Conservation (phyloP, 441 rosid species). For the Populus trichocarpa region DNA sequence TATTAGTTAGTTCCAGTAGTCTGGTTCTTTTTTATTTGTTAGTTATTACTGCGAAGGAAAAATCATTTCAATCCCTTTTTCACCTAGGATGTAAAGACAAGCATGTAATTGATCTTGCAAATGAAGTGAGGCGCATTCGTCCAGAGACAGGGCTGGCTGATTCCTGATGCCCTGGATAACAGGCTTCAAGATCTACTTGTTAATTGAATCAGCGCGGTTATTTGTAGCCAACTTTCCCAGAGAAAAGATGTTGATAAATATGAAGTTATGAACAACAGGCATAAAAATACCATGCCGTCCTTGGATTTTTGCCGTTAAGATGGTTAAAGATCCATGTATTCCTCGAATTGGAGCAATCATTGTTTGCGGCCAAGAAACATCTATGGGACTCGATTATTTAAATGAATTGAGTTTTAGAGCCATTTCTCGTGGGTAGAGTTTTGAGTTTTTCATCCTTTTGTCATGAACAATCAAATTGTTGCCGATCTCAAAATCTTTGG, state of each 20-base stretch:
- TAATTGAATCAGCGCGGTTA: not conserved
- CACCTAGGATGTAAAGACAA: constrained; percentile 62
- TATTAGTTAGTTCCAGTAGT: not conserved
- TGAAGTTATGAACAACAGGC: not conserved
- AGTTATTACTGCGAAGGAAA: not conserved
- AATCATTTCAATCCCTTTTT: not conserved
- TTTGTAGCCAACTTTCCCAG: not conserved
- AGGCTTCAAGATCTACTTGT: not conserved
- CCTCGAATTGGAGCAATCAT: not conserved
- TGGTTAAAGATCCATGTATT: not conserved
- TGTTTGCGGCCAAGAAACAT: not conserved
- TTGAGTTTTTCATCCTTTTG: not conserved
- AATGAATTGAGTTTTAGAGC: not conserved
- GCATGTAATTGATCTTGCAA: constrained; percentile 68
- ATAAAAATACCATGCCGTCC: not conserved
- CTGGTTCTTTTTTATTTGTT: not conserved
- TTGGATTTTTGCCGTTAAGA: not conserved
- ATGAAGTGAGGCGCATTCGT: constrained; percentile 58
- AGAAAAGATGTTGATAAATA: no score
- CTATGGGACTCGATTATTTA: not conserved
- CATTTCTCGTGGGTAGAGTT: not conserved
- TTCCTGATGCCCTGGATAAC: not conserved
- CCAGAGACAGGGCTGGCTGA: constrained; percentile 26
- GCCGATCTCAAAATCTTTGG: not conserved
- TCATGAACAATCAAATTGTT: not conserved